A percentile compares a stretch with the other conserved stretches of the same genome.
Evolutionary conservation across 1,284 basidiomycete genomes (phyloP).

Genomic region (Calocybe gambosa): DNA sequence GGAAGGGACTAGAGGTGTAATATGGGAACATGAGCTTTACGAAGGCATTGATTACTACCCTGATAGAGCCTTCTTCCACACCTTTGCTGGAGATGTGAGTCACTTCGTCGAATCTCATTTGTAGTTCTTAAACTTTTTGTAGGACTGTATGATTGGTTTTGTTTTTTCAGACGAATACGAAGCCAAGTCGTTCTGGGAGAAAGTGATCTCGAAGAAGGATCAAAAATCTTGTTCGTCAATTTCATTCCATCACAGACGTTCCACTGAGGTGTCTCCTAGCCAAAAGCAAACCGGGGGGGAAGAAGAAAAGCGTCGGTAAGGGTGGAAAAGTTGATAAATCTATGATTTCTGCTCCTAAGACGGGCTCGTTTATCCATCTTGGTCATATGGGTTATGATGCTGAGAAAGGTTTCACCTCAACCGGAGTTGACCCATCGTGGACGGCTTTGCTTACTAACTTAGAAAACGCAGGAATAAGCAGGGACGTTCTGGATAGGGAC

Average conservation of each 20-base stretch:
- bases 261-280: conserved; percentile 19
- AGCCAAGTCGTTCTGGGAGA: conserved; percentile 87
- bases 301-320: conserved; percentile 48
- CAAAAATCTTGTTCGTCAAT: conserved; percentile 32
- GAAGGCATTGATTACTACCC: conserved; percentile 79
- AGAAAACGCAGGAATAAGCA: conserved; percentile 64
- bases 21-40: conserved; percentile 95
- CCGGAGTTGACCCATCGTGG: conserved; percentile 94
- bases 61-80: conserved; percentile 91
- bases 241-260: neutral
- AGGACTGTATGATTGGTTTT: conserved; percentile 87
- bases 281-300: conserved; percentile 47
- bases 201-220: conserved; percentile 70
- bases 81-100: conserved; percentile 89
- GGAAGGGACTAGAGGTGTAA: conserved; percentile 75
- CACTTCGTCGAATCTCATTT: conserved; percentile 5
- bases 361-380: conserved; percentile 82
- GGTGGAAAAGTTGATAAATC: conserved; percentile 84
- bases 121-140: conserved; percentile 3
- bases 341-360: conserved; percentile 80
- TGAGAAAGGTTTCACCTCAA: conserved; percentile 81
- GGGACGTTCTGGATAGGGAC: conserved; percentile 74
- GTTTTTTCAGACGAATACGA: conserved; percentile 89
- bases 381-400: conserved; percentile 94
- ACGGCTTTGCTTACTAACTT: conserved; percentile 71